Base-by-base conservation (phyloP, 2,329 filamentous ascomycete species). In the Scolecobasidium constrictum region DNA sequence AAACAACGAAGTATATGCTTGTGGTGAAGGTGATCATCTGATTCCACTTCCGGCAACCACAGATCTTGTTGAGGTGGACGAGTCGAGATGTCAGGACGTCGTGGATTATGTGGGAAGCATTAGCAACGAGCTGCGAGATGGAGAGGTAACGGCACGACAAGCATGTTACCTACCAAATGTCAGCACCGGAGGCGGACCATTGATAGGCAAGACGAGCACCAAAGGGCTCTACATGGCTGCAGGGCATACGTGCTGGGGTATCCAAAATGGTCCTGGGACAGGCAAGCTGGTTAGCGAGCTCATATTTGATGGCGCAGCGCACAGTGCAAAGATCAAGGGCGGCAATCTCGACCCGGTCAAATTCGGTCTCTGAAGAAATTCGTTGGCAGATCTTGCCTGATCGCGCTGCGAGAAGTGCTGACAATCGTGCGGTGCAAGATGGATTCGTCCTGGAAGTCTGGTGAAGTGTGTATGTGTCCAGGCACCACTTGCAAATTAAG, bases 201-300 rank as follows among this genome's bases (percentile, higher is more conserved):
- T 96, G 39, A 73, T 96, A 18, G 92, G 92, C 0, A 67, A 72
- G 42, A 88, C 87, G 5, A 73, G 74, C 2, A 76, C 81, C 0
- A 74, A 77, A 5, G 87, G 88, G 0, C 55, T 96, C 35, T 81
- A 83, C 59, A 69, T 96, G 46, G 92, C 92, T 0, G 75, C 86
- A 0, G 92, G 92, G 0, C 92, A 98, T 67, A 94, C 87, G 2
- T 96, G 90, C 65, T 98, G 92, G 92, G 92, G 92, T 0, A 94
- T 98, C 17, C 90, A 96, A 65, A 96, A 98, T 64, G 86, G 80
- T 1, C 88, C 90, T 1, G 92, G 74, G 1, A 96, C 90, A 26
- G 66, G 64, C 2, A 66, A 64, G 50, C 45, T 66, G 50, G 53
- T 71, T 40, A 60, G 55, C 50, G 66, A 70, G 54, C 55, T 68